Percentiles rank a stretch among this genome's conserved stretches.
phyloP scores from a whole-genome alignment of 805 yeast species.

The Barnettozyma populi region DNA sequence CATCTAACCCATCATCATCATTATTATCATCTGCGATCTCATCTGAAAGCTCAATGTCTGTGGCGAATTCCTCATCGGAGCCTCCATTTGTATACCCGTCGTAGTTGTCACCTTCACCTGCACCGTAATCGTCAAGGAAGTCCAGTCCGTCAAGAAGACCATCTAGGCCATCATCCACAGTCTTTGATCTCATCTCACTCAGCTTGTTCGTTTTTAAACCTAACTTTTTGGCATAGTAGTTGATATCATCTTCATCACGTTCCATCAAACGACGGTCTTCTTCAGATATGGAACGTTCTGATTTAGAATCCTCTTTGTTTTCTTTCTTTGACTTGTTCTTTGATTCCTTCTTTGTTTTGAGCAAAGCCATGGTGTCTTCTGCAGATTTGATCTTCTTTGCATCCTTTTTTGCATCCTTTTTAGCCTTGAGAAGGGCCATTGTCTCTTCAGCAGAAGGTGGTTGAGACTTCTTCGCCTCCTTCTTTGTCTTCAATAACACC shows the following conservation, averaged over 20 bases:
- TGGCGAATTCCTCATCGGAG: conserved; percentile 18
- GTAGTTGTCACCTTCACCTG: conserved; percentile 25
- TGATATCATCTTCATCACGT: conserved; percentile 73
- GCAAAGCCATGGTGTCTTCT: conserved; percentile 32
- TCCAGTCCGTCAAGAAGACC: conserved; percentile 72
- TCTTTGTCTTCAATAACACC: conserved; percentile 31
- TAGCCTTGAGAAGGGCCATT: conserved; percentile 29
- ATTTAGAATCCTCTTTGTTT: background rate
- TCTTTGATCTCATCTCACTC: conserved; percentile 35
- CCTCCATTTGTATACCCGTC: conserved; percentile 22
- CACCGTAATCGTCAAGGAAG: conserved; percentile 33
- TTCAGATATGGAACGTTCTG: conserved; percentile 26
- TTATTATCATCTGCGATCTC: conserved; percentile 21
- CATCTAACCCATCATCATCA: conserved; percentile 22
- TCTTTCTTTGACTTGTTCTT: conserved; percentile 12
- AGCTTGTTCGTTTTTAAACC: conserved; percentile 59
- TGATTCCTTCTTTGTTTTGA: conserved; percentile 25
- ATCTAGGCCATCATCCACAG: conserved; percentile 70
- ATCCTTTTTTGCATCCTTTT: conserved; percentile 20
- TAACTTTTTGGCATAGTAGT: conserved; percentile 75
- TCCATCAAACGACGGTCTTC: conserved; percentile 44
- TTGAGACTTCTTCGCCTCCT: conserved; percentile 18
- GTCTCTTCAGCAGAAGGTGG: conserved; percentile 29
- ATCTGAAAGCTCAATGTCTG: conserved; percentile 25
- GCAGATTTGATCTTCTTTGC: no score